Evolutionary conservation across 106 monocot species (phyloP).

Genomic region (Amphibolis antarctica): DNA sequence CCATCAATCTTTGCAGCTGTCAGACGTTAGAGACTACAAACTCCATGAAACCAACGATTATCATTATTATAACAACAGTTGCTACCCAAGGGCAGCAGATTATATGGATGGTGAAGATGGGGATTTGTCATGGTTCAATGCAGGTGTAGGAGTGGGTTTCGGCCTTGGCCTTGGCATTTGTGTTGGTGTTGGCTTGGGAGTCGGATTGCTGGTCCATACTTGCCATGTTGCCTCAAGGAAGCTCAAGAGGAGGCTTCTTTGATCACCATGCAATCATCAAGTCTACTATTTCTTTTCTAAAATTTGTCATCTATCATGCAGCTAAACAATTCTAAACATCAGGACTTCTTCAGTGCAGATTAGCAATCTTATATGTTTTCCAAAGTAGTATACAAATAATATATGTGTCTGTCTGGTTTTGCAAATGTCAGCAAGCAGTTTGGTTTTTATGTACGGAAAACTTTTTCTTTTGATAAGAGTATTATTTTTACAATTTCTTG

Average conservation of each 20-base stretch:
- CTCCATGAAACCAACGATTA: constrained; percentile 19
- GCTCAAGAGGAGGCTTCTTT: constrained; percentile 33
- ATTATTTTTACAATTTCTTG: too few species aligned
- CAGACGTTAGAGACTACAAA: constrained; percentile 10
- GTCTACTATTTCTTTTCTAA: neutral
- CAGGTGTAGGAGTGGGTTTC: constrained; percentile 62
- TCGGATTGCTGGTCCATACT: constrained; percentile 44
- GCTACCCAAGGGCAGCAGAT: constrained; percentile 22
- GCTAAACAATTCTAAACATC: neutral
- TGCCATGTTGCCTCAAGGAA: constrained; percentile 39
- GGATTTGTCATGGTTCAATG: constrained; percentile 73
- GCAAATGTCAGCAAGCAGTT: too few species aligned
- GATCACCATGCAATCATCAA: constrained; percentile 2
- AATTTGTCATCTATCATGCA: neutral
- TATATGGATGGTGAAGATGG: constrained; percentile 43
- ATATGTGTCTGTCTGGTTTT: too few species aligned
- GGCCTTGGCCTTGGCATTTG: constrained; percentile 57
- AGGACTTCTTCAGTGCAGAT: too few species aligned
- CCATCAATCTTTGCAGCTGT: constrained; percentile 10
- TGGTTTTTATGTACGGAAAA: too few species aligned
- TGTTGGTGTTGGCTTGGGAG: constrained; percentile 56
- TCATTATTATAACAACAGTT: constrained; percentile 1
- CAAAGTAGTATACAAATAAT: too few species aligned
- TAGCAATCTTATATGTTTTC: too few species aligned
- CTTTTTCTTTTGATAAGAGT: too few species aligned